These are phyloP conservation scores for Holtermanniella nyarrowii DNA, from an alignment of 768 basidiomycete species.

Conservation along the genomic window DNA sequence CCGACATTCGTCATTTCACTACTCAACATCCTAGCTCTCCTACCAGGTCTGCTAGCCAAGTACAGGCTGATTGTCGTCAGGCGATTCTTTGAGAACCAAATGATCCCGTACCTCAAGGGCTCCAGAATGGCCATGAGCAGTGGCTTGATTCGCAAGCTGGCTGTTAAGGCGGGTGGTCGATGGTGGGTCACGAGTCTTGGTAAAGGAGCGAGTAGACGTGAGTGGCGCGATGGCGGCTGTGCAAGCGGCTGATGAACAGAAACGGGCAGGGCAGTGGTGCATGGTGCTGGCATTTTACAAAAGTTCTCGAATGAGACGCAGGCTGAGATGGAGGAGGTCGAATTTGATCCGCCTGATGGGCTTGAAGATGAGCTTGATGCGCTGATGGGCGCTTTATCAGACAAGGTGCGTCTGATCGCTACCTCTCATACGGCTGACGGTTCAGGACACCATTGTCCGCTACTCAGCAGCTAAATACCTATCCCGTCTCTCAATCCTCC, in stretches of 20 bases:
- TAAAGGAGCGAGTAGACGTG: not conserved
- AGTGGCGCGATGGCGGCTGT: not conserved
- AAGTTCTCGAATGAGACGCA: not conserved
- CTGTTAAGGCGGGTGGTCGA: constrained; percentile 34
- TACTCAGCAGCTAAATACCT: constrained; percentile 91
- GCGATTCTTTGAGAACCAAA: constrained; percentile 48
- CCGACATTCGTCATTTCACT: constrained; percentile 25
- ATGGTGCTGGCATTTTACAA: constrained; percentile 41
- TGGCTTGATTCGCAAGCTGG: constrained; percentile 33
- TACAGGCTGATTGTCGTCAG: constrained; percentile 48
- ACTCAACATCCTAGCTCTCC: constrained; percentile 18
- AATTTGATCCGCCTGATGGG: constrained; percentile 61
- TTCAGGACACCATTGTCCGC: constrained; percentile 83
- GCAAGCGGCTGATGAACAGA: constrained; percentile 41
- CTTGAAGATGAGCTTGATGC: constrained; percentile 65
- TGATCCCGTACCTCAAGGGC: constrained; percentile 43
- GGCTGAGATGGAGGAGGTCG: constrained; percentile 23
- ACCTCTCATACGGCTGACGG: not conserved
- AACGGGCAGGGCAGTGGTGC: constrained; percentile 40
- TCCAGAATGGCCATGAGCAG: constrained; percentile 14
- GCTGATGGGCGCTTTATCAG: constrained; percentile 62
- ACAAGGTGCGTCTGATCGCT: constrained; percentile 51
- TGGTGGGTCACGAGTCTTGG: constrained; percentile 35
- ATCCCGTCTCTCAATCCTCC: constrained; percentile 68
- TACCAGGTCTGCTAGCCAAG: constrained; percentile 47